These are phyloP conservation scores for Rhinocladiella similis DNA, from an alignment of 2,329 filamentous ascomycete genomes.

Conservation along the genomic window DNA sequence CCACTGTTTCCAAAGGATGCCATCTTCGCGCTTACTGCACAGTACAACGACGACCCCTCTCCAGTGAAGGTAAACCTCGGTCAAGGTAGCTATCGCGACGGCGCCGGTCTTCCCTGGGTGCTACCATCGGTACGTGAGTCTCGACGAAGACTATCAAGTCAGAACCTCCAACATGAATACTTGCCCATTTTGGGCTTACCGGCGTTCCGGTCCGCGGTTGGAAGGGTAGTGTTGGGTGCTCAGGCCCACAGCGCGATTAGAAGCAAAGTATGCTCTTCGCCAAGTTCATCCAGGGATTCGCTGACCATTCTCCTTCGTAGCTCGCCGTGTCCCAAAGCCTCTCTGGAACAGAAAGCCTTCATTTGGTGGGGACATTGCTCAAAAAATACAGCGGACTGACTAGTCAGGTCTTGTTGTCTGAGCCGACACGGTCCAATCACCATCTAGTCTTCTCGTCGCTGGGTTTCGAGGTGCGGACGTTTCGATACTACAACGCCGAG, in stretches of 20 bases:
- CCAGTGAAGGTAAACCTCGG: neutral
- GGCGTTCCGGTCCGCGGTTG: neutral
- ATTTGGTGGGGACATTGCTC: neutral
- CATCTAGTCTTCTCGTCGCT: neutral
- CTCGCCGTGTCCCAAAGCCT: neutral
- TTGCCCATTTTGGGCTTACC: neutral
- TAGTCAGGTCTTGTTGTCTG: neutral
- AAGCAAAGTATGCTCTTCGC: neutral
- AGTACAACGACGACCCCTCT: neutral
- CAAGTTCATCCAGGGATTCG: neutral
- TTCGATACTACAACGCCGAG: constrained; percentile 47
- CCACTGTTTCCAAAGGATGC: neutral
- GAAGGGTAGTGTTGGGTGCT: too few species aligned
- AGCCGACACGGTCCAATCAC: neutral
- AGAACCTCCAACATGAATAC: neutral
- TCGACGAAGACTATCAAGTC: too few species aligned
- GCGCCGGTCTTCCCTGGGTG: neutral
- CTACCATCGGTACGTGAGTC: neutral
- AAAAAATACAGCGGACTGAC: neutral
- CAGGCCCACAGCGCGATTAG: too few species aligned
- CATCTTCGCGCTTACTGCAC: neutral
- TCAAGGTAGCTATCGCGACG: neutral
- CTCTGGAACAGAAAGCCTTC: neutral
- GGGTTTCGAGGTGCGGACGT: neutral
- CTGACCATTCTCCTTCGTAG: neutral